These are phyloP conservation scores for Tolypocladium nubicola DNA, from an alignment of 2,329 filamentous ascomycete genomes.

Conservation along the genomic window DNA sequence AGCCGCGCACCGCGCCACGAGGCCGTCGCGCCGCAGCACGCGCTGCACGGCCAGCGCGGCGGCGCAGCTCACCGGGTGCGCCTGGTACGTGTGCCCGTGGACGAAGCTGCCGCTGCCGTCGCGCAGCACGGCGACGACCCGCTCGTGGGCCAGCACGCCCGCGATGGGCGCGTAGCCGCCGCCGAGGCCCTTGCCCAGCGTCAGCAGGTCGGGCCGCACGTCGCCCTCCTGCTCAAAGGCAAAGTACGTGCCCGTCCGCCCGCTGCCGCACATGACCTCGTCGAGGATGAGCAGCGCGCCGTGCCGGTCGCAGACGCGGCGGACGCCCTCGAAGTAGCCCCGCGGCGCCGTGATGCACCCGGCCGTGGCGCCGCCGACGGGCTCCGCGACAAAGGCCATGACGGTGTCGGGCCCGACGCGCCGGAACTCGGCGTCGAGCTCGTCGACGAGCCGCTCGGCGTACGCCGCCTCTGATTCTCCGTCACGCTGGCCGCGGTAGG, in stretches of 20 bases:
- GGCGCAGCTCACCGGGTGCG: conserved; percentile 47
- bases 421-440: conserved; percentile 59
- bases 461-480: conserved; percentile 49
- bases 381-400: conserved; percentile 63
- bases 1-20: conserved; percentile 45
- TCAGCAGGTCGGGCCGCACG: conserved; percentile 50
- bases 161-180: conserved; percentile 54
- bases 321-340: conserved; percentile 62
- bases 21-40: conserved; percentile 43
- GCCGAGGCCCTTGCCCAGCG: conserved; percentile 55
- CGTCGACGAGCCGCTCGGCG: conserved; percentile 46
- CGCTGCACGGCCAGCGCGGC: conserved; percentile 52
- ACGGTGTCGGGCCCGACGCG: conserved; percentile 53
- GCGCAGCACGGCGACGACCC: conserved; percentile 35
- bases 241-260: conserved; percentile 47
- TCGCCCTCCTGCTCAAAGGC: conserved; percentile 50
- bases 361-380: conserved; percentile 56
- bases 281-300: conserved; percentile 69
- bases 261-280: conserved; percentile 64
- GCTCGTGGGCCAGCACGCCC: conserved; percentile 42
- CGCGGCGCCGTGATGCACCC: conserved; percentile 56
- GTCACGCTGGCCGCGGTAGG: conserved; percentile 44
- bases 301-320: conserved; percentile 56
- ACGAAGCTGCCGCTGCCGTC: conserved; percentile 24
- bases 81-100: conserved; percentile 54